Evolutionary conservation across 192 early-diverging fungal genomes (phyloP).

Genomic region (Dissophora ornata): DNA sequence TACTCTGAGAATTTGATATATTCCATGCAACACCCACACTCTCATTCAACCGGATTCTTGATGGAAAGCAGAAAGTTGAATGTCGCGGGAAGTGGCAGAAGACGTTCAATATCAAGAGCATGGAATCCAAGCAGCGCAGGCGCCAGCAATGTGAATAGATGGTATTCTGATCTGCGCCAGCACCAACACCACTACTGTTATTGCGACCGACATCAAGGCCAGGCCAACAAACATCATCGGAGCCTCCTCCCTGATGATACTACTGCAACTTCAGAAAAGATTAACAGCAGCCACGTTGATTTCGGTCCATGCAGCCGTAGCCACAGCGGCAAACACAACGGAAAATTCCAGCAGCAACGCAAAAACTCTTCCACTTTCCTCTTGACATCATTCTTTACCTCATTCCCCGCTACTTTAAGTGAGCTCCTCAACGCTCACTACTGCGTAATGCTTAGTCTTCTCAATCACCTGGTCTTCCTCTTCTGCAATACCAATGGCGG

Average conservation of each 20-base stretch:
- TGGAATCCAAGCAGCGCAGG: background rate
- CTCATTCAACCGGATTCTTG: too few species aligned
- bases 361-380: background rate
- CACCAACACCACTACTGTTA: too few species aligned
- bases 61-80: too few species aligned
- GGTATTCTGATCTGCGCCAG: constrained; percentile 20
- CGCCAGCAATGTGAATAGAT: background rate
- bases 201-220: background rate
- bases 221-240: too few species aligned
- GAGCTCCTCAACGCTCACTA: background rate
- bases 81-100: too few species aligned
- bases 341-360: too few species aligned
- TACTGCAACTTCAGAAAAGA: too few species aligned
- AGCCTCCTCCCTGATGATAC: too few species aligned
- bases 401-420: background rate
- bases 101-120: background rate
- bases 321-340: background rate
- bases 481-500: background rate
- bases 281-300: too few species aligned
- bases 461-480: background rate
- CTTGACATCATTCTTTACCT: background rate
- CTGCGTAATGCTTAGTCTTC: background rate
- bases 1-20: background rate
- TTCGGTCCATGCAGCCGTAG: background rate
- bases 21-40: too few species aligned